Base-by-base conservation (phyloP, 2,329 filamentous ascomycete genomes). In the Drechslerella stenobrocha region DNA sequence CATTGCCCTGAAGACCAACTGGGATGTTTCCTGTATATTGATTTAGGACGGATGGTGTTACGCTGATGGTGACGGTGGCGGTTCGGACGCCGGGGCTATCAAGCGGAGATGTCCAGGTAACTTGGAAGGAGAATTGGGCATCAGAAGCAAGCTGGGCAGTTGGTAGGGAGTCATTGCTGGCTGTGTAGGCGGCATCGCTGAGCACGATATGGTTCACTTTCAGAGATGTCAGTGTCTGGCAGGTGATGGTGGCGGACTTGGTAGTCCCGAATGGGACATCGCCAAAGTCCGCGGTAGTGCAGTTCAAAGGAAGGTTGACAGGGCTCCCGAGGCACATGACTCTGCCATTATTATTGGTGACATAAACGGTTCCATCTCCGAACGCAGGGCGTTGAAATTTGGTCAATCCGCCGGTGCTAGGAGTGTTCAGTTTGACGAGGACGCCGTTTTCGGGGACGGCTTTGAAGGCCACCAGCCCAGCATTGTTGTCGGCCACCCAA, bases 311-410 rank as follows among this genome's bases (percentile, higher is more conserved):
- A 1, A 78, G 64, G 46, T 77, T 76, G 50, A 80, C 78, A 2
- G 78, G 78, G n/a, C 77, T 77, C 6, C 77, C 77, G 9, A 77
- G 70, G 30, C 74, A 75, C 26, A 76, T 73, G n/a, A 77, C 66
- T 50, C 73, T 74, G 18, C 55, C 63, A 20, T 37, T 30, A 0
- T 57, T 70, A 26, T 75, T 74, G 5, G 76, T 70, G n/a, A 64
- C 63, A 73, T 74, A 81, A 67, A 74, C 75, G 71, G 73, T 77
- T 57, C 73, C 78, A 75, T 76, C 77, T 72, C 73, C 78, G 75
- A 77, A 80, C 60, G 74, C 75, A 35, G 75, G 77, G 40, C 75
- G 75, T 57, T 75, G 75, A 61, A 76, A 79, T 60, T 78, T 78
- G 50, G 76, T 76, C 24, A 76, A 69, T 4, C 77, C 76, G n/a